phyloP scores from a whole-genome alignment of 2,329 filamentous ascomycete genomes.

The Madurella mycetomatis region DNA sequence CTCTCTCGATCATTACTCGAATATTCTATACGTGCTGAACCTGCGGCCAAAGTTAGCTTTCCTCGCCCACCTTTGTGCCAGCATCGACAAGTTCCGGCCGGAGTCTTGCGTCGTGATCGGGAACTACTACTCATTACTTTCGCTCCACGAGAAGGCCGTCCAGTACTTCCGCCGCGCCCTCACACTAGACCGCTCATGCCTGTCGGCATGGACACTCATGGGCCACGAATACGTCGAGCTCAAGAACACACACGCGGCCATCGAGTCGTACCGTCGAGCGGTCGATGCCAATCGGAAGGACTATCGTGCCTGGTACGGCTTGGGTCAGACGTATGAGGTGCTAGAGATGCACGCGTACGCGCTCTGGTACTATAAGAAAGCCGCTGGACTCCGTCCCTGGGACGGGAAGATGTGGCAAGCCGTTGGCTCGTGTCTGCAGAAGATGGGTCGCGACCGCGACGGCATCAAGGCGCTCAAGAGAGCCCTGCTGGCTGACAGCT shows the following conservation, averaged over 20 bases:
- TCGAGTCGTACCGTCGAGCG: slow-evolving; percentile 91
- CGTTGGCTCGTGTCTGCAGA: slow-evolving; percentile 84
- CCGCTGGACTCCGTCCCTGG: slow-evolving; percentile 86
- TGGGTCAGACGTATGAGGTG: slow-evolving; percentile 95
- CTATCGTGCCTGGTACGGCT: slow-evolving; percentile 95
- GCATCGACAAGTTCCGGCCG: slow-evolving; percentile 90
- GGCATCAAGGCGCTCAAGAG: slow-evolving; percentile 94
- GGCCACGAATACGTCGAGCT: slow-evolving; percentile 98
- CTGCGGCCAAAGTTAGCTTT: slow-evolving; percentile 86
- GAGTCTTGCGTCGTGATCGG: slow-evolving; percentile 96
- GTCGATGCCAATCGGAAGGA: slow-evolving; percentile 95
- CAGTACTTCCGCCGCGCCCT: slow-evolving; percentile 95
- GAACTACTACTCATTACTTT: slow-evolving; percentile 93
- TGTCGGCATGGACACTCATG: slow-evolving; percentile 98
- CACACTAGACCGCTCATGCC: slow-evolving; percentile 81
- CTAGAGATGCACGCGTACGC: slow-evolving; percentile 98
- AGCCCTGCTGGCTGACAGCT: slow-evolving; percentile 80
- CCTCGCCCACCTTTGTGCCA: slow-evolving; percentile 82
- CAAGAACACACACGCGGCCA: slow-evolving; percentile 96
- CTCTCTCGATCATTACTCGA: slow-evolving; percentile 91
- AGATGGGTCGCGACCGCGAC: slow-evolving; percentile 80
- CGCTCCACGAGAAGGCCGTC: slow-evolving; percentile 94
- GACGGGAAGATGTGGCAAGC: slow-evolving; percentile 99
- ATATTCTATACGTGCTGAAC: slow-evolving; percentile 92
- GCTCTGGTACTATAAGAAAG: slow-evolving; percentile 95